Base-by-base conservation (phyloP, 495 filamentous ascomycete species). In the Podospora tetraspora region DNA sequence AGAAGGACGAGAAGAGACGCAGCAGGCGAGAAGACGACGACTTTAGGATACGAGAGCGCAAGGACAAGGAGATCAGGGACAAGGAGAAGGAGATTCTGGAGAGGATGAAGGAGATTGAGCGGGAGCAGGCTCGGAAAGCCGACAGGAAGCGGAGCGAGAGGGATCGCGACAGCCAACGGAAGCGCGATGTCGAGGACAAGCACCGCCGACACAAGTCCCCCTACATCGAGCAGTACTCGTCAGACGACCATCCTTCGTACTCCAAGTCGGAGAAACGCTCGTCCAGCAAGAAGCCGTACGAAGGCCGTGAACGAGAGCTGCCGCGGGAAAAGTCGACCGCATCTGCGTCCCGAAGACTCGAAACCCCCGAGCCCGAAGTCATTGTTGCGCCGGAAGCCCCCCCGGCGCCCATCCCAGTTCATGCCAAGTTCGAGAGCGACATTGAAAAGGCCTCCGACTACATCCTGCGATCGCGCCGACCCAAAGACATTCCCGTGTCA, bases 261-360 rank as follows among this genome's bases (percentile, higher is more conserved):
- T 66, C 75, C 23, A 77, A 77, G 63, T 59, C 70, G 3, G 79
- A 82, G 22, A 82, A 82, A 71, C 79, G 77, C 69, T 77, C 80
- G 12, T 77, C 74, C 57, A 80, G 73, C 68, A 76, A 77, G 72
- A 80, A 81, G 68, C 73, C 78, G 24, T 62, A 68, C 34, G 70
- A 80, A 71, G 59, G 32, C 68, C 76, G 73, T 8, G 70, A 72
- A 61, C 69, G 59, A 13, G 72, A 73, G 23, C 68, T 12, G 12
- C 43, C 43, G 63, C 69, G 74, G 10, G 74, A 77, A 5, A 77
- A 77, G 64, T 73, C 75, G 13, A 63, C 63, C 16, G 30, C 65
- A 59, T 72, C 74, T n/a, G 27, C 71, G 70, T 12, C 29, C 64
- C 60, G 43, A n/a, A 52, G 43, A 52, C 16, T 52, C 43, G 43